These are phyloP conservation scores for Aspergillus sp. DNA, from an alignment of 2,329 filamentous ascomycete species.

Conservation along the genomic window DNA sequence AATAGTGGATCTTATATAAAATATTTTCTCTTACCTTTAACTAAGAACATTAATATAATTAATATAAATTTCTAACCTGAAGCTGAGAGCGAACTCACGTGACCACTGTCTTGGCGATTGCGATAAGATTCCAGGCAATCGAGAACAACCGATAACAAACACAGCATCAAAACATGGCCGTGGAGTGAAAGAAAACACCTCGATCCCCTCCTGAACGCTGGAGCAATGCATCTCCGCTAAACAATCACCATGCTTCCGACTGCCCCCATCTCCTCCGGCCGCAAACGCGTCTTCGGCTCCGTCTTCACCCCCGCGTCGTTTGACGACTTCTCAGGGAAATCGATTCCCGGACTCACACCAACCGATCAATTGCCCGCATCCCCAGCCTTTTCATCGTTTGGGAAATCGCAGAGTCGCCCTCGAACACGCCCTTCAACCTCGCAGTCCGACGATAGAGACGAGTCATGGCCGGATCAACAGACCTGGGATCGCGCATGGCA, in stretches of 20 bases:
- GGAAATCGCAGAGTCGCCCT: background rate
- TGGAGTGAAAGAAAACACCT: conserved; percentile 1
- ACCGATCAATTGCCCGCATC: conserved; percentile 11
- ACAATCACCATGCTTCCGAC: conserved; percentile 20
- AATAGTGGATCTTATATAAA: no score
- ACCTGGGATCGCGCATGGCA: conserved; percentile 39
- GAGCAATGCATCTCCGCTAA: conserved; percentile 11
- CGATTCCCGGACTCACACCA: conserved; percentile 15
- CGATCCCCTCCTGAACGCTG: background rate
- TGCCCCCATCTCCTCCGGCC: conserved; percentile 19
- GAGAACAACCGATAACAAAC: background rate
- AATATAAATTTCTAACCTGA: no score
- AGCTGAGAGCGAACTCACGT: conserved; percentile 4
- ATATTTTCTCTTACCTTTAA: no score
- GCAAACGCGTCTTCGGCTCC: conserved; percentile 39
- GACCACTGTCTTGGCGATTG: background rate
- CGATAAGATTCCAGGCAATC: background rate
- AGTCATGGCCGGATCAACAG: conserved; percentile 22
- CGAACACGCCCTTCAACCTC: no score
- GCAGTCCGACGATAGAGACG: conserved; percentile 1
- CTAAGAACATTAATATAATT: no score
- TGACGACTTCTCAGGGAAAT: conserved; percentile 26
- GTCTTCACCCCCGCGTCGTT: conserved; percentile 38
- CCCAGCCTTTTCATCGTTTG: conserved; percentile 1
- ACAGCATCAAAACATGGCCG: conserved; percentile 1